Evolutionary conservation across 2,329 filamentous ascomycete genomes (phyloP).

Genomic region (Atkinsonella hypoxylon): DNA sequence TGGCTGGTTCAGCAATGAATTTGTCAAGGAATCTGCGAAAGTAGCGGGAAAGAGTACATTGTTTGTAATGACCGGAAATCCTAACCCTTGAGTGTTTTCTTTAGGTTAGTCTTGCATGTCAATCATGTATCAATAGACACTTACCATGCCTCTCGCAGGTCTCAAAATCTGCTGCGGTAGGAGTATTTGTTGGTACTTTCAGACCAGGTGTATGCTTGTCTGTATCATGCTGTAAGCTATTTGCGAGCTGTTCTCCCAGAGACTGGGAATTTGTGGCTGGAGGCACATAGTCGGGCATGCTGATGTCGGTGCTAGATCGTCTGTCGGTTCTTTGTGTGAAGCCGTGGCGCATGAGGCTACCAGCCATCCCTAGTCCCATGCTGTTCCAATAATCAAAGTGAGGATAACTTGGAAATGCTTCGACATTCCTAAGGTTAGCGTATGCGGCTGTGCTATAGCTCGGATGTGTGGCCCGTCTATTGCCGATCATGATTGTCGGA

Average conservation of each 20-base stretch:
- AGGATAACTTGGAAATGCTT: constrained; percentile 13
- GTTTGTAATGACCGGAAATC: constrained; percentile 12
- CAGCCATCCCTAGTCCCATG: constrained; percentile 10
- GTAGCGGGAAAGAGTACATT: constrained; percentile 17
- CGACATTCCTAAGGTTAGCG: constrained; percentile 4
- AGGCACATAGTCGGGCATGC: constrained; percentile 29
- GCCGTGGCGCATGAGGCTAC: constrained; percentile 7
- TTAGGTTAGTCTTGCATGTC: too few relatives aligned
- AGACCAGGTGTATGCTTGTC: constrained; percentile 13
- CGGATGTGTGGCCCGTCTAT: constrained; percentile 8
- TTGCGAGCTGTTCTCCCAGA: constrained; percentile 6
- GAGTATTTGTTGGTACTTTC: constrained; percentile 32
- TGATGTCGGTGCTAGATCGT: constrained; percentile 25
- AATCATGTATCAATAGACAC: background rate
- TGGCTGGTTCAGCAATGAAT: constrained; percentile 37
- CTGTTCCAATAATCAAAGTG: constrained; percentile 18
- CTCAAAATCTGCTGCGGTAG: constrained; percentile 16
- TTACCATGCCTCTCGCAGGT: constrained; percentile 11
- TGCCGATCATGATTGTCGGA: background rate
- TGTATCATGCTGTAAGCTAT: constrained; percentile 21
- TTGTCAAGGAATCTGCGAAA: constrained; percentile 30
- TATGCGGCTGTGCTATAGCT: background rate
- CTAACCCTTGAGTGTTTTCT: constrained; percentile 4
- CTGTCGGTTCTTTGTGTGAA: constrained; percentile 8
- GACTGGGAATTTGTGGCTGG: constrained; percentile 5